phyloP scores from a whole-genome alignment of 306 rosid genomes.

The Gillenia trifoliata region DNA sequence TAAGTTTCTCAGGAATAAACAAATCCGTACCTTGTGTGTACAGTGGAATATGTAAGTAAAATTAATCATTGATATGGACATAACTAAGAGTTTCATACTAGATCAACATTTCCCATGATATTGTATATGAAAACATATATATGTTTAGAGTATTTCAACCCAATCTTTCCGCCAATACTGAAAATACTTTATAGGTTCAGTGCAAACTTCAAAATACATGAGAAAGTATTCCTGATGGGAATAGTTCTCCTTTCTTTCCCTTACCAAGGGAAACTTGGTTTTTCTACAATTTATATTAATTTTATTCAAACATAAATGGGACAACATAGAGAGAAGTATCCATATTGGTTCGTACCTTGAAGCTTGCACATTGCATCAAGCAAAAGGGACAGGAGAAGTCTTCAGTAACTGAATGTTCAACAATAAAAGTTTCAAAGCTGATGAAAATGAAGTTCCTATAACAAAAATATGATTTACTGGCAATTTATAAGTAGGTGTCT shows the following conservation, averaged over 20 bases:
- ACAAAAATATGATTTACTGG: not conserved
- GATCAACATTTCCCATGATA: not conserved
- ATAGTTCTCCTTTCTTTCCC: not conserved
- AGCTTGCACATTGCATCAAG: conserved; percentile 83
- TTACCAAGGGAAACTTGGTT: conserved; percentile 1
- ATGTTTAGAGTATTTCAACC: not conserved
- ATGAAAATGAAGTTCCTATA: not conserved
- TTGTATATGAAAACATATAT: not conserved
- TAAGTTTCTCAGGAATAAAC: not conserved
- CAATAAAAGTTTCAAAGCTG: not conserved
- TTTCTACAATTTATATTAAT: not conserved
- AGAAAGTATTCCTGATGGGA: not conserved
- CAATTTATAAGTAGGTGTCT: not conserved
- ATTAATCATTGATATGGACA: not conserved
- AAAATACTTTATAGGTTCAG: not conserved
- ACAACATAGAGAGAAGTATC: conserved; percentile 1
- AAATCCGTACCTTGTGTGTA: not conserved
- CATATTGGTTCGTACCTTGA: conserved; percentile 53
- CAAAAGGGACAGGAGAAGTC: conserved; percentile 93
- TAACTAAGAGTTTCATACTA: not conserved
- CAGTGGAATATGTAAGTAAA: not conserved
- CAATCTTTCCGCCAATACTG: not conserved
- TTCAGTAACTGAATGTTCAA: conserved; percentile 63
- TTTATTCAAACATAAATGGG: not conserved
- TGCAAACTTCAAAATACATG: not conserved